Evolutionary conservation across 768 basidiomycete species (phyloP).

Genomic region (Naganishia vishniacii): DNA sequence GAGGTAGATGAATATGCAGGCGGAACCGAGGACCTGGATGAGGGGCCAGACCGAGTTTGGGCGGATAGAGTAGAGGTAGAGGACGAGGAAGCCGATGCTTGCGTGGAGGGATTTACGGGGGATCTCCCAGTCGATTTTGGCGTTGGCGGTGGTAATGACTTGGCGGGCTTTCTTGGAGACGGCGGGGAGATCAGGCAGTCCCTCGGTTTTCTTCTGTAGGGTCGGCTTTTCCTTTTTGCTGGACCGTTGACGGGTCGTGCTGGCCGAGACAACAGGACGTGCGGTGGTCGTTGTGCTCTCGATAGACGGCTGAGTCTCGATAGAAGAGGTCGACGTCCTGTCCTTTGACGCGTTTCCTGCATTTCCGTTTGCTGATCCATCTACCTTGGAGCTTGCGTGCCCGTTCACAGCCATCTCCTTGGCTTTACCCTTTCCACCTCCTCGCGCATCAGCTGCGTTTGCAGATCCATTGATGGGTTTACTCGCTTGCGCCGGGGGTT

Average conservation of each 20-base stretch:
- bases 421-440: not conserved
- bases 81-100: conserved; percentile 70
- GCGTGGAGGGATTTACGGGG: conserved; percentile 82
- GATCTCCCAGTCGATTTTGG: conserved; percentile 73
- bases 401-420: not conserved
- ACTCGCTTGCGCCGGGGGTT: not conserved
- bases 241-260: conserved; percentile 3
- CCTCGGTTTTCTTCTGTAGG: too few species aligned
- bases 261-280: not conserved
- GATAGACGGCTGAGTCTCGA: conserved; percentile 10
- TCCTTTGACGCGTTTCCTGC: conserved; percentile 7
- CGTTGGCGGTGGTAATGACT: not conserved
- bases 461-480: not conserved
- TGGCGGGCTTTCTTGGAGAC: not conserved
- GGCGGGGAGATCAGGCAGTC: too few species aligned
- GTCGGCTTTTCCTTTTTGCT: not conserved
- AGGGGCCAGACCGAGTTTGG: conserved; percentile 56
- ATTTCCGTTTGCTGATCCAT: conserved; percentile 1
- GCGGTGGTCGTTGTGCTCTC: not conserved
- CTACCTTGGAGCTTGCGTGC: not conserved
- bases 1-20: conserved; percentile 64
- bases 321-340: not conserved
- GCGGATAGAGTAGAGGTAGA: conserved; percentile 56
- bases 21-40: conserved; percentile 60
- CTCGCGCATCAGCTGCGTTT: not conserved